Evolutionary conservation across 2,329 filamentous ascomycete genomes (phyloP).

Genomic region (Aspergillus sp.): DNA sequence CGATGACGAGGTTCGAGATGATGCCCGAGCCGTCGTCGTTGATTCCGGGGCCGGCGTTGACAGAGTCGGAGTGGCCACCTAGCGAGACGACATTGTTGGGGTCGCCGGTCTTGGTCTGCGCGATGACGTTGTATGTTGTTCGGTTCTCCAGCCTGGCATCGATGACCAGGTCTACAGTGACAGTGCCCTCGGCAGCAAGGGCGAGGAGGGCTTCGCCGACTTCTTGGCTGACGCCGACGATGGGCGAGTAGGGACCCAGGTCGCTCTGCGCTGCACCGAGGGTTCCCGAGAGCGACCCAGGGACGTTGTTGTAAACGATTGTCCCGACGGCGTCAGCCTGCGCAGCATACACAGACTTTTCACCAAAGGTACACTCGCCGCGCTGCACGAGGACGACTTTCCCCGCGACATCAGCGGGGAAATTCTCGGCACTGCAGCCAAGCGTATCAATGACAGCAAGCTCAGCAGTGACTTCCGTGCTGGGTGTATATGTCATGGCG

Average conservation of each 20-base stretch:
- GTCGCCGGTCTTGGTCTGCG: constrained; percentile 62
- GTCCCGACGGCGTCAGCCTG: constrained; percentile 73
- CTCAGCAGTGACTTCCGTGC: constrained; percentile 30
- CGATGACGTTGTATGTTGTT: constrained; percentile 62
- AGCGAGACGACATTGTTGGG: constrained; percentile 62
- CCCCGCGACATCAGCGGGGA: constrained; percentile 59
- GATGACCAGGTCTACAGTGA: constrained; percentile 52
- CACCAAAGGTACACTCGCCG: constrained; percentile 71
- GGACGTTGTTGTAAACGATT: constrained; percentile 74
- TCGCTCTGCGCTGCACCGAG: constrained; percentile 63
- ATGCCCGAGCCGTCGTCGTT: constrained; percentile 77
- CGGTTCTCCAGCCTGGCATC: constrained; percentile 52
- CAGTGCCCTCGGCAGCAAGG: constrained; percentile 49
- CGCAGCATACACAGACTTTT: constrained; percentile 71
- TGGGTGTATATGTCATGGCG: constrained; percentile 69
- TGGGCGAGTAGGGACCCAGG: constrained; percentile 56
- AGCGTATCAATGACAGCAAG: constrained; percentile 65
- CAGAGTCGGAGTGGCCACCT: constrained; percentile 65
- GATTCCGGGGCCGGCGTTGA: constrained; percentile 68
- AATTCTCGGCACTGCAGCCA: constrained; percentile 71
- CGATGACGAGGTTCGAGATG: constrained; percentile 62
- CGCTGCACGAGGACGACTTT: constrained; percentile 72
- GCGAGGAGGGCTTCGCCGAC: constrained; percentile 61
- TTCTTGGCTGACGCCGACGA: constrained; percentile 67
- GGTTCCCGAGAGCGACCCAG: constrained; percentile 67